Base-by-base conservation (phyloP, 2,329 filamentous ascomycete species). In the Penicillium sp. region DNA sequence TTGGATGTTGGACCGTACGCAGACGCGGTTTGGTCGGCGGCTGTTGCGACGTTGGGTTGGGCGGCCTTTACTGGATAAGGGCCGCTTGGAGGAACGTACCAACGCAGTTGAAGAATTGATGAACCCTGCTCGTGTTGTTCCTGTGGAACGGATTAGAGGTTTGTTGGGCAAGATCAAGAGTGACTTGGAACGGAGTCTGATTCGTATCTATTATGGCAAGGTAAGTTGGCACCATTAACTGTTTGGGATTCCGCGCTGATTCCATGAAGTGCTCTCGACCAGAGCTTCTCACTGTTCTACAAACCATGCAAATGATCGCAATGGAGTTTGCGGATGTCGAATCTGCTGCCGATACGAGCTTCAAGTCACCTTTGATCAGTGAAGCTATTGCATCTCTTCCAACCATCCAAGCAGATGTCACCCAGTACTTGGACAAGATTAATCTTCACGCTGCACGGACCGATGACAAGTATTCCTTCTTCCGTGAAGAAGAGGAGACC, bases 181-280 rank as follows among this genome's bases (percentile, higher is more conserved):
- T 6, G 95, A 99, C 70, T 84, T 99, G 6, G 95, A 99, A 75
- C 92, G 95, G 65, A 95, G 90, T 59, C 80, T 99, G 46, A 93
- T 98, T 68, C 86, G 95, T 45, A 96, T 99, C 57, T 99, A 98
- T 79, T 99, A 99, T 75, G 92, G 93, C 49, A 97, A 96, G 71
- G 78, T 79, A 57, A 9, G 63, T 45, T 11, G 27, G 8, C 29
- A 31, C 14, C 33, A 3, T 4, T 21, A 31, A 16, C 5, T 3
- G 11, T 27, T 31, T 14, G 26, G 2, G 1, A 46, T 31, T 3
- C 4, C 11, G 3, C 35, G 26, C 52, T 47, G 43, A 57, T 11
- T 37, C 44, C 8, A 29, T 14, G 14, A 50, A 80, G 77, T 98
- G 93, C 73, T 90, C 90, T 1, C 87, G 95, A 0, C 89, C 93